Evolutionary conservation across 257 asterid genomes (phyloP), one percentile per base, ranked within the genome.

Genomic region (Fraxinus cuspidata): DNA sequence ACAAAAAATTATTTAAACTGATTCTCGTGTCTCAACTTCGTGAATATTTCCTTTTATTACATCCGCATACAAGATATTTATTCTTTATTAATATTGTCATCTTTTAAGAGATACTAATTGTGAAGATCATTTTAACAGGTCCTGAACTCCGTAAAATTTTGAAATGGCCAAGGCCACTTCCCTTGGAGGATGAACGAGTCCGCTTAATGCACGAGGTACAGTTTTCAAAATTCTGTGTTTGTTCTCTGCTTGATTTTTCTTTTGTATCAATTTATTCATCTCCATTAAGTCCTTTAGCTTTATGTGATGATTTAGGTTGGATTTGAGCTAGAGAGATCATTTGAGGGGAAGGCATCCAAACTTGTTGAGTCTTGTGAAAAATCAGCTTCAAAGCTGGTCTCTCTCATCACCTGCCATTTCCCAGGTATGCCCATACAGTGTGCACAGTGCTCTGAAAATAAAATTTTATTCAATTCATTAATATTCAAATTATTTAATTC

Each of bases 101-200:
- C 11, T 11, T 19, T 77, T 64, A 15, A 69, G 28, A 78, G 40
- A 25, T 80, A 10, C 77, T 67, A 27, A 78, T 25, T 73, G 18
- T 44, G 66, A 11, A 82, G 23, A 74, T 73, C 78, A 65, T 86
- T 83, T 75, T 79, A 73, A 78, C 82, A 96, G 99, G 99, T 82
- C 95, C 87, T 69, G 92, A 96, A 63, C 83, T 93, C n/a, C 94
- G 98, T 38, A 86, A 86, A 78, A 82, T 96, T 93, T 85, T 96
- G 74, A 91, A 88, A 27, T 93, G 99, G 99, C 89, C 94, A 4
- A 86, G 96, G 86, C 96, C 97, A 56, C 86, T 96, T 72, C 98
- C 99, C 75, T 80, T 96, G 94, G 99, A 96, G 82, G 97, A 93
- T 78, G 98, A 96, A 83, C 88, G 98, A 25, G 90, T 92, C 81